Evolutionary conservation across 371 early-diverging fungal genomes (phyloP).

Genomic region (Haplosporangium sp.): DNA sequence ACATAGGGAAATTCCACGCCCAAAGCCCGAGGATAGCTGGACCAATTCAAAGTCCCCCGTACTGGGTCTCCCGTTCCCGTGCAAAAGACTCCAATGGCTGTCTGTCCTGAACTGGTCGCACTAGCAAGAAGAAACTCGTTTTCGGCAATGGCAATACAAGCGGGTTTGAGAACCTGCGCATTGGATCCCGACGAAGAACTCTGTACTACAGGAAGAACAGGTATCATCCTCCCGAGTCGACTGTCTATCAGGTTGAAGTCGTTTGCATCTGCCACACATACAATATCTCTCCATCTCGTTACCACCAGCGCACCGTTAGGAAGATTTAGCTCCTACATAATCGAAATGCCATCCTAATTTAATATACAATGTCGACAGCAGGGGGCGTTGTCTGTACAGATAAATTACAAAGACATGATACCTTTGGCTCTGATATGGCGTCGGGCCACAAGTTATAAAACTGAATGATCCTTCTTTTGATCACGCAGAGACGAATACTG

Average conservation of each 20-base stretch:
- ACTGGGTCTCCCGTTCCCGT: conserved; percentile 76
- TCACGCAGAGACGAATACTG: conserved; percentile 71
- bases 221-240: conserved; percentile 59
- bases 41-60: conserved; percentile 84
- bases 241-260: conserved; percentile 74
- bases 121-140: conserved; percentile 82
- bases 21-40: conserved; percentile 72
- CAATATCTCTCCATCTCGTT: conserved; percentile 60
- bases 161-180: conserved; percentile 65
- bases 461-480: conserved; percentile 71
- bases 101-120: conserved; percentile 64
- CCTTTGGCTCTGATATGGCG: conserved; percentile 52
- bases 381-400: neutral
- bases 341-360: neutral
- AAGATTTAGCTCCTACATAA: conserved; percentile 71
- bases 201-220: conserved; percentile 72
- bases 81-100: conserved; percentile 81
- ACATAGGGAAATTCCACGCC: conserved; percentile 84
- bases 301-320: conserved; percentile 72
- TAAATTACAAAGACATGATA: neutral
- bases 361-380: neutral
- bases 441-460: conserved; percentile 59
- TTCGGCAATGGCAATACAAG: conserved; percentile 68
- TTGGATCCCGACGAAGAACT: conserved; percentile 57
- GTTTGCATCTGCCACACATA: conserved; percentile 76